Evolutionary conservation across 495 filamentous ascomycete species (phyloP), one percentile per base, ranked within the genome.

Genomic region (Penicillium salamii): DNA sequence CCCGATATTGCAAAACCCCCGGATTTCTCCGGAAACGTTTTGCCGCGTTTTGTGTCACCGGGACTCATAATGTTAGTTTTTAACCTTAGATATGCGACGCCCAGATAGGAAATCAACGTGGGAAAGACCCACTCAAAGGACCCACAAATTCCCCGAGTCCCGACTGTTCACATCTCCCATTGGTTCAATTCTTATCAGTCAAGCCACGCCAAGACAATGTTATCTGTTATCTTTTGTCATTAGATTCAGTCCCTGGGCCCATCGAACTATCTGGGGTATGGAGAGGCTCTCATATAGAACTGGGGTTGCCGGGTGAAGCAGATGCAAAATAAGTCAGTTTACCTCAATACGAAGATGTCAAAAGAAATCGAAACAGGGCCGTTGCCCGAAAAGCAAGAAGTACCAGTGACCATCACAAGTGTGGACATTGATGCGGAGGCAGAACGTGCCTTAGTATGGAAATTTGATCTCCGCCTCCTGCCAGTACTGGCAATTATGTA

Each of bases 401-500:
- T 35, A 3, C 18, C 42, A 15, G 15, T 29, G 13, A 46, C 42
- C 17, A 46, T 46, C 5, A 11, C 31, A 15, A 46, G 32, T 35
- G 42, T 33, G 20, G 57, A 67, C 14, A 46, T 46, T n/a, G 42
- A 46, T 15, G n/a, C 31, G 11, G 18, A 15, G 24, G 31, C 31
- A 15, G 61, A 62, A 33, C 78, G 67, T 58, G 58, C 61, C 12
- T 40, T 54, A 11, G 23, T 37, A 43, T 11, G 80, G 58, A 81
- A 79, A 38, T 85, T 86, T 44, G 84, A 87, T 57, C 57, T 82
- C 40, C 77, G 81, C 23, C 58, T 87, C 31, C 64, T 87, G 13
- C 84, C 84, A 0, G 76, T 85, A 7, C 54, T 87, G 36, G 83
- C 83, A 21, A 42, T 82, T 1, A 87, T 87, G 84, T 83, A 85